Conservation (phyloP, 805 yeast species). For the Candida arabinofermentans region DNA sequence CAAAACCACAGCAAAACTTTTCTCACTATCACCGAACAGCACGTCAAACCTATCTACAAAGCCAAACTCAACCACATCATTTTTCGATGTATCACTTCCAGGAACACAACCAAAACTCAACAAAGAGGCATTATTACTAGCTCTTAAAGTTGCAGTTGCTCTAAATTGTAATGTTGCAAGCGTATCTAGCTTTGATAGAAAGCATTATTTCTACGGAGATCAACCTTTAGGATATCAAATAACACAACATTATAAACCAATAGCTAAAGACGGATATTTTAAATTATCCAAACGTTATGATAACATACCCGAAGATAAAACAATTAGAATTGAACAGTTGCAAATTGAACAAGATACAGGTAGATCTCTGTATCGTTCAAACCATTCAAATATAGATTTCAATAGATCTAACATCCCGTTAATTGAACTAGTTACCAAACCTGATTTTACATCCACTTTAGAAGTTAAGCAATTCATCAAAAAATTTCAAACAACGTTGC, state of each 20-base stretch:
- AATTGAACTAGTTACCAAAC: constrained; percentile 87
- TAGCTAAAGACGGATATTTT: constrained; percentile 65
- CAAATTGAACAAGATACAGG: constrained; percentile 97
- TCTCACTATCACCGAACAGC: constrained; percentile 55
- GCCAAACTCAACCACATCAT: constrained; percentile 72
- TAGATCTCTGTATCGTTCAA: constrained; percentile 55
- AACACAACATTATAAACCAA: constrained; percentile 82
- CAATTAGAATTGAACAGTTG: constrained; percentile 67
- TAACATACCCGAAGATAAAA: constrained; percentile 39
- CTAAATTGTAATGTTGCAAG: constrained; percentile 55
- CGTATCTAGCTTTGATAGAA: constrained; percentile 76
- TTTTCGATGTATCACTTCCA: constrained; percentile 82
- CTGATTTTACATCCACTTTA: constrained; percentile 66
- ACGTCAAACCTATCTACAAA: constrained; percentile 36
- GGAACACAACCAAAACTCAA: constrained; percentile 88
- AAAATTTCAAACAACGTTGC: constrained; percentile 70
- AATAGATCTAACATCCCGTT: constrained; percentile 85
- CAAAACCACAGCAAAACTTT: constrained; percentile 67
- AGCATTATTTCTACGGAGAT: constrained; percentile 94
- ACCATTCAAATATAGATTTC: constrained; percentile 55
- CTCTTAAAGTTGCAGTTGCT: constrained; percentile 70
- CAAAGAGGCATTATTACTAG: constrained; percentile 65
- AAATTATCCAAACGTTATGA: constrained; percentile 49
- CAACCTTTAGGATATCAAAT: constrained; percentile 96
- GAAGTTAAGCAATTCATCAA: constrained; percentile 77